These are phyloP conservation scores for Ustilago nuda DNA, from an alignment of 1,284 basidiomycete species.

Conservation along the genomic window DNA sequence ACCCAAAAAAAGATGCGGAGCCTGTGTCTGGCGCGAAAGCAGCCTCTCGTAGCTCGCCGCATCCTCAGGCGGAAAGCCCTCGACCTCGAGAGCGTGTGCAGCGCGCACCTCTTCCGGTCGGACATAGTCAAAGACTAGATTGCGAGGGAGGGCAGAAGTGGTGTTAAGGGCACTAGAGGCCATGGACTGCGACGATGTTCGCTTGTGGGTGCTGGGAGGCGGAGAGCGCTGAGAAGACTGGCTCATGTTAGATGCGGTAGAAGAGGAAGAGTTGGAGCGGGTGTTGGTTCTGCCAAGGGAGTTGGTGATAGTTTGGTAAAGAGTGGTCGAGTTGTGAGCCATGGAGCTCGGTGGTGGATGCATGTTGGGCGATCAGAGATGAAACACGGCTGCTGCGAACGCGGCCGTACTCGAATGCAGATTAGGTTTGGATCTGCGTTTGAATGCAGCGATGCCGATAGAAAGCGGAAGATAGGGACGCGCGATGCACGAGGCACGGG, in stretches of 20 bases:
- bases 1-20: constrained; percentile 65
- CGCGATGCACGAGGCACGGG: background rate
- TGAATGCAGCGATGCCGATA: constrained; percentile 7
- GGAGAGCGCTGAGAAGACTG: constrained; percentile 40
- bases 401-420: constrained; percentile 9
- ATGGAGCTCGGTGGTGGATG: constrained; percentile 51
- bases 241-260: constrained; percentile 41
- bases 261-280: constrained; percentile 49
- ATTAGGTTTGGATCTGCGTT: background rate
- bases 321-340: constrained; percentile 48
- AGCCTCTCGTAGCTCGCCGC: constrained; percentile 56
- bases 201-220: constrained; percentile 31
- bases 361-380: constrained; percentile 28
- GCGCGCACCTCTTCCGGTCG: constrained; percentile 56
- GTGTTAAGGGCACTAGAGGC: constrained; percentile 2
- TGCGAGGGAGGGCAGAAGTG: constrained; percentile 41
- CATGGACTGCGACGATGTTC: constrained; percentile 33
- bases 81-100: constrained; percentile 53
- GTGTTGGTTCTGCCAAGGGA: constrained; percentile 37
- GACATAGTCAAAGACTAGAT: constrained; percentile 58
- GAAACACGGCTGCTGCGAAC: background rate
- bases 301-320: constrained; percentile 53
- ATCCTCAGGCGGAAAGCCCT: constrained; percentile 58
- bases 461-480: constrained; percentile 5
- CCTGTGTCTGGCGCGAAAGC: constrained; percentile 54